Evolutionary conservation across 371 early-diverging fungal genomes (phyloP).

Genomic region (Chytridium lagenaria): DNA sequence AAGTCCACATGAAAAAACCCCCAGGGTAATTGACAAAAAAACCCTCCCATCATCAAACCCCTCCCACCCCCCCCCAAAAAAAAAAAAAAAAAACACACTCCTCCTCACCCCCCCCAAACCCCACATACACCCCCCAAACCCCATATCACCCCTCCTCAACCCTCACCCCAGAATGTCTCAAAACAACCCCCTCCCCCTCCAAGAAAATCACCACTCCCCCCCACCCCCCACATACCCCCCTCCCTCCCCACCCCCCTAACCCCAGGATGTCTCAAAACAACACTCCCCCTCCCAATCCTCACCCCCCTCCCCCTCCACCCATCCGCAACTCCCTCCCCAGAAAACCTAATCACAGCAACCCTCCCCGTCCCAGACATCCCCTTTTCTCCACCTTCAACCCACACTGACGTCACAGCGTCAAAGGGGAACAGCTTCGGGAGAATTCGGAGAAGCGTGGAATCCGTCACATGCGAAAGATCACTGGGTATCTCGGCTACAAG

Average conservation of each 20-base stretch:
- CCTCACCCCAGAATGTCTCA: too few species aligned
- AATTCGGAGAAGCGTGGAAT: slow-evolving; percentile 6
- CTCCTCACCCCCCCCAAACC: too few species aligned
- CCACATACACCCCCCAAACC: background rate
- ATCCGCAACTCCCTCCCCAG: slow-evolving; percentile 2
- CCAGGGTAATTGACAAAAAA: too few species aligned
- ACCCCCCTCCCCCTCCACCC: slow-evolving; percentile 7
- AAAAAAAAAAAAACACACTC: too few species aligned
- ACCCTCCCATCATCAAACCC: background rate
- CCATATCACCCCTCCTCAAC: background rate
- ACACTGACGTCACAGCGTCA: slow-evolving; percentile 11
- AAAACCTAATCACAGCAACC: background rate
- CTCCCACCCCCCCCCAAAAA: background rate
- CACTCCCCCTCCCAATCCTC: background rate
- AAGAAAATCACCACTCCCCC: background rate
- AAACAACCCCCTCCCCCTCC: too few species aligned
- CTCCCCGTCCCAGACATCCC: background rate
- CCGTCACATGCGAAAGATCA: background rate
- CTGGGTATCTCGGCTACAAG: slow-evolving; percentile 7
- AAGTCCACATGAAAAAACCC: too few species aligned
- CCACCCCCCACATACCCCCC: background rate
- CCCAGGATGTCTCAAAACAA: background rate
- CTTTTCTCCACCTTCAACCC: background rate
- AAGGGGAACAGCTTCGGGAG: slow-evolving; percentile 21
- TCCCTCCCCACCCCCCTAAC: background rate